phyloP scores from a whole-genome alignment of 257 asterid species.

The Solanum peruvianum region DNA sequence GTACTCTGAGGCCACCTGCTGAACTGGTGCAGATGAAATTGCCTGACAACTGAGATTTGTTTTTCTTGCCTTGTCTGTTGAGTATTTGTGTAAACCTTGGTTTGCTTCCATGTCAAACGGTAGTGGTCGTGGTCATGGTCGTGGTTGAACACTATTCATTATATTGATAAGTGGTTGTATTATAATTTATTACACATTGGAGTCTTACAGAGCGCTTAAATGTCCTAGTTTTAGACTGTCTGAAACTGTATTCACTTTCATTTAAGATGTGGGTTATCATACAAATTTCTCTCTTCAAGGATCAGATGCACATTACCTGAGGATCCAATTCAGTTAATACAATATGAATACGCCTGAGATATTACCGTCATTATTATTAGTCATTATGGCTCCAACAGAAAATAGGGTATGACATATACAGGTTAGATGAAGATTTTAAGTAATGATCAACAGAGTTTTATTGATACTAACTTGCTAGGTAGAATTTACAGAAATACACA shows the following conservation, averaged over 20 bases:
- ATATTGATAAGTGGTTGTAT: neutral
- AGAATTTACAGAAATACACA: too few relatives aligned
- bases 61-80: neutral
- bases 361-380: too few relatives aligned
- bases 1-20: slow-evolving; percentile 83
- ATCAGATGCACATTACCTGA: neutral
- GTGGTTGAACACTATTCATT: neutral
- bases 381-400: neutral
- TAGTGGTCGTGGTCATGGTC: neutral
- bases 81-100: neutral
- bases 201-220: neutral
- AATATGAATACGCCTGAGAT: too few relatives aligned
- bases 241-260: neutral
- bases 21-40: slow-evolving; percentile 60
- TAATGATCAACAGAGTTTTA: neutral
- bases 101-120: neutral
- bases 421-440: neutral
- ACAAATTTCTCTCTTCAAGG: neutral
- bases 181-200: neutral
- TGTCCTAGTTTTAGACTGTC: neutral
- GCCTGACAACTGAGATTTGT: slow-evolving; percentile 40
- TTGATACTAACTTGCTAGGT: neutral
- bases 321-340: neutral
- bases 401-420: neutral
- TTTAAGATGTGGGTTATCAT: neutral